phyloP scores from a whole-genome alignment of 2,329 filamentous ascomycete genomes.

The Davidsoniella neocaledoniae region DNA sequence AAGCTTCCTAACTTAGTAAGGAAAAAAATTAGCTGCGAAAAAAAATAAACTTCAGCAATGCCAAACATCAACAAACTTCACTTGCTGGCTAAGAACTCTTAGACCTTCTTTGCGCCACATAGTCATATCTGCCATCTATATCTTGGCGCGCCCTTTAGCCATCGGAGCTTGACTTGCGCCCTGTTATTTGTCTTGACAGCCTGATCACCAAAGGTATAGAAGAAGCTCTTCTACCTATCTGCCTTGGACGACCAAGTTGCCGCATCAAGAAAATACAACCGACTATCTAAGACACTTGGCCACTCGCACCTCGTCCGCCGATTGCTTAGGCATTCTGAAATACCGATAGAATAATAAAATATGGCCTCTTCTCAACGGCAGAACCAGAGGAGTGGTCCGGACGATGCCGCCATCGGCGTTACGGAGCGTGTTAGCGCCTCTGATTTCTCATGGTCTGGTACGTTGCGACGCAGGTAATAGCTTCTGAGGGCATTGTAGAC shows the following conservation, averaged over 20 bases:
- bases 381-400: conserved; percentile 15
- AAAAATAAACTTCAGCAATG: no score
- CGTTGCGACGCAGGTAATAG: conserved; percentile 13
- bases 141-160: no score
- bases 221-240: no score
- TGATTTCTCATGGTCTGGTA: conserved; percentile 22
- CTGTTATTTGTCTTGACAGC: no score
- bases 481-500: neutral
- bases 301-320: neutral
- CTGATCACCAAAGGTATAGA: no score
- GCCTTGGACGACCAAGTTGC: neutral
- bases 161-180: no score
- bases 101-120: no score
- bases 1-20: no score
- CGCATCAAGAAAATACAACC: conserved; percentile 3
- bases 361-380: conserved; percentile 1
- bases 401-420: conserved; percentile 23
- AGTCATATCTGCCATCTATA: no score
- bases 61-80: no score
- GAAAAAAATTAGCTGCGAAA: no score
- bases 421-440: conserved; percentile 25
- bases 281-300: neutral
- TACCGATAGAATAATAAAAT: neutral
- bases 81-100: no score
- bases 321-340: neutral